These are phyloP conservation scores for Lichenothelia convexa DNA, from an alignment of 495 filamentous ascomycete genomes.

Conservation along the genomic window DNA sequence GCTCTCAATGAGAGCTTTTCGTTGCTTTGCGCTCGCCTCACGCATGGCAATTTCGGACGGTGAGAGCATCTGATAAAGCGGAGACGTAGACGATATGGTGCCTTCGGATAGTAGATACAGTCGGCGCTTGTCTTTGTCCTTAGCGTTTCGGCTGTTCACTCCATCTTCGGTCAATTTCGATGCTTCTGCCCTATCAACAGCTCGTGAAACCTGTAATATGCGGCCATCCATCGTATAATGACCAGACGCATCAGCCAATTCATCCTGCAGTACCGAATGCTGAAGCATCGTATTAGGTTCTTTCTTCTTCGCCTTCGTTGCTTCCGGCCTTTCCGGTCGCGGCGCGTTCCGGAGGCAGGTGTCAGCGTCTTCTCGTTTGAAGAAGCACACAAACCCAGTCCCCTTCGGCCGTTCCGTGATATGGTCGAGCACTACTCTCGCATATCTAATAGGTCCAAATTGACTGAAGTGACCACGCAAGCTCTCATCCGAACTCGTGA, in stretches of 20 bases:
- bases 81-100: constrained; percentile 48
- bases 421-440: constrained; percentile 69
- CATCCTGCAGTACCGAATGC: constrained; percentile 70
- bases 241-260: constrained; percentile 53
- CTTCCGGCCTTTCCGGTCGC: constrained; percentile 10
- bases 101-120: constrained; percentile 83
- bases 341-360: constrained; percentile 60
- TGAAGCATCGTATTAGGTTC: background rate
- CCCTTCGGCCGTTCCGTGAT: constrained; percentile 72
- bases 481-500: constrained; percentile 57
- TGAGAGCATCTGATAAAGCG: constrained; percentile 55
- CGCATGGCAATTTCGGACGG: constrained; percentile 72
- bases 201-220: constrained; percentile 63
- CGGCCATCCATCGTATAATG: constrained; percentile 81
- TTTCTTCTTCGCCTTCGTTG: background rate
- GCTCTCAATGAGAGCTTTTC: constrained; percentile 70
- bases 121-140: constrained; percentile 76
- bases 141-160: constrained; percentile 40
- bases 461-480: constrained; percentile 65
- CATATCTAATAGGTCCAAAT: constrained; percentile 76
- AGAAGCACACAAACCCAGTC: constrained; percentile 91
- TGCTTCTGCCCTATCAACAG: constrained; percentile 67
- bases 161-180: constrained; percentile 52
- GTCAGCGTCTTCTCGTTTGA: constrained; percentile 49
- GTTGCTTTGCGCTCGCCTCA: constrained; percentile 72